Conservation (phyloP, 192 early-diverging fungal species). For the Backusella australiensis region DNA sequence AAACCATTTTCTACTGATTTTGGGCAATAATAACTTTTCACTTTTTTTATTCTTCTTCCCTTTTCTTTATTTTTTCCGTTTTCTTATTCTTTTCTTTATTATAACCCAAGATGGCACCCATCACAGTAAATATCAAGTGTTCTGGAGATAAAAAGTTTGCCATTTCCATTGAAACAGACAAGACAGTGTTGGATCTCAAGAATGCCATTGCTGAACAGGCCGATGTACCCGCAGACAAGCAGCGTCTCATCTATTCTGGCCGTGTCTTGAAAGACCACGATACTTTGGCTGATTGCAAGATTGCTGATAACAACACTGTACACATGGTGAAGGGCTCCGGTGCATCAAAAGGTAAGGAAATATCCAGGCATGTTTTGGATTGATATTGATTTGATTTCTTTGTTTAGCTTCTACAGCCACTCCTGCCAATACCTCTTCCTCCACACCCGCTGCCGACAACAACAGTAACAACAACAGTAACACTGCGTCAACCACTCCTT, state of each 20-base stretch:
- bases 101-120: constrained; percentile 48
- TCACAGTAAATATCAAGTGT: constrained; percentile 73
- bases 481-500: not conserved
- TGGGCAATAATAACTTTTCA: not conserved
- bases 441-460: constrained; percentile 23
- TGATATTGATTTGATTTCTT: constrained; percentile 4
- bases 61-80: not conserved
- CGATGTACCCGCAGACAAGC: constrained; percentile 64
- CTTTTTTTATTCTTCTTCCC: not conserved
- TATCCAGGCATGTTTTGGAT: not conserved
- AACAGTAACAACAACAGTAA: not conserved
- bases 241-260: constrained; percentile 92
- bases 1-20: not conserved
- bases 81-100: not conserved
- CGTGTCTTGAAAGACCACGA: constrained; percentile 92
- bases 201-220: constrained; percentile 62
- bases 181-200: constrained; percentile 78
- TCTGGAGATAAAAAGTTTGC: constrained; percentile 71
- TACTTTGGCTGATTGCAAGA: constrained; percentile 73
- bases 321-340: constrained; percentile 83
- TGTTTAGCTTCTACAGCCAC: constrained; percentile 37
- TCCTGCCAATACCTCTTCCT: constrained; percentile 30
- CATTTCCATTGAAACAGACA: constrained; percentile 55
- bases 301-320: constrained; percentile 83
- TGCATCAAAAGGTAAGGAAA: constrained; percentile 21